Conservation (phyloP, 2,329 filamentous ascomycete genomes). For the Claviceps fusiformis region DNA sequence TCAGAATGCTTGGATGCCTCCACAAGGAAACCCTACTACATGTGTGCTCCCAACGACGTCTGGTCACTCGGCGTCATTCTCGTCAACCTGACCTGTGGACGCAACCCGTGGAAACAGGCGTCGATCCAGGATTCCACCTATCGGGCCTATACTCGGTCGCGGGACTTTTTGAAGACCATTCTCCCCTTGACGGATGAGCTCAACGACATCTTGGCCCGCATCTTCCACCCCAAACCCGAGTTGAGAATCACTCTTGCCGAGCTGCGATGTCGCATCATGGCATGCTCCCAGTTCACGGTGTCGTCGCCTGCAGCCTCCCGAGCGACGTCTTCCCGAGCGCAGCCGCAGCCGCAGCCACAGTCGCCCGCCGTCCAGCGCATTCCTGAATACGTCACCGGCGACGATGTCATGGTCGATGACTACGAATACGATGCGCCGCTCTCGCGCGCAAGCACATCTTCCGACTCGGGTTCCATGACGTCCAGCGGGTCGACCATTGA, state of each 20-base stretch:
- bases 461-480: constrained; percentile 41
- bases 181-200: constrained; percentile 81
- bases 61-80: constrained; percentile 98
- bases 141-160: constrained; percentile 73
- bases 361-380: constrained; percentile 29
- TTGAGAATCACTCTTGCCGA: constrained; percentile 72
- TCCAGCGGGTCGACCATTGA: constrained; percentile 41
- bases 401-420: constrained; percentile 30
- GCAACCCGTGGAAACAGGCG: constrained; percentile 97
- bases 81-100: constrained; percentile 92
- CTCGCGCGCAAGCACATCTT: constrained; percentile 36
- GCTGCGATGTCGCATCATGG: constrained; percentile 61
- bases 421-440: constrained; percentile 32
- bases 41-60: constrained; percentile 87
- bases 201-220: constrained; percentile 71
- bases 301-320: constrained; percentile 18
- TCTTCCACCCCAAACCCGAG: constrained; percentile 77
- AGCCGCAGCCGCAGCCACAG: constrained; percentile 17
- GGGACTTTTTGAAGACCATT: constrained; percentile 82
- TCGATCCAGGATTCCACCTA: constrained; percentile 91
- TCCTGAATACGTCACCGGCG: constrained; percentile 32
- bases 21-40: constrained; percentile 63
- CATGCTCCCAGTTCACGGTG: constrained; percentile 61
- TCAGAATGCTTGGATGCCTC: constrained; percentile 81
- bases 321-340: constrained; percentile 20